Evolutionary conservation across 2,329 filamentous ascomycete species (phyloP).

Genomic region (Cordyceps farinosa): DNA sequence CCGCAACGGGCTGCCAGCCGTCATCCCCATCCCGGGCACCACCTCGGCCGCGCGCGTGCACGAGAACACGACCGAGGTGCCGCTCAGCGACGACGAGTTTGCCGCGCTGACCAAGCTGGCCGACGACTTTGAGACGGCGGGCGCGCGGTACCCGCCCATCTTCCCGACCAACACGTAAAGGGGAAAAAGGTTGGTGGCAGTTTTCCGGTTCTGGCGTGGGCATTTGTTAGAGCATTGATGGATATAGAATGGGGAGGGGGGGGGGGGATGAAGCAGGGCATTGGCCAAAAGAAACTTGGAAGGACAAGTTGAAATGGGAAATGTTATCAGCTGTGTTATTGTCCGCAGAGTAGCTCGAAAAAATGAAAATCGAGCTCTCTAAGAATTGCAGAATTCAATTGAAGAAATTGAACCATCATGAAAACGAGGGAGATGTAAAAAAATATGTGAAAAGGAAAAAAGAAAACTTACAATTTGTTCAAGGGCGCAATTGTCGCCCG

Average conservation of each 20-base stretch:
- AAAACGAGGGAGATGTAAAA: neutral
- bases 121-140: conserved; percentile 44
- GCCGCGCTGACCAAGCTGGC: conserved; percentile 47
- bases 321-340: conserved; percentile 18
- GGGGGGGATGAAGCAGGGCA: too few species aligned
- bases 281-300: neutral
- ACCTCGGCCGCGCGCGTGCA: conserved; percentile 52
- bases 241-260: neutral
- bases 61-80: conserved; percentile 56
- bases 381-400: conserved; percentile 50
- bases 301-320: neutral
- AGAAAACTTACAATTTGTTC: neutral
- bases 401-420: conserved; percentile 37
- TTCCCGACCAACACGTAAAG: conserved; percentile 36
- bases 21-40: conserved; percentile 66
- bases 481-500: neutral
- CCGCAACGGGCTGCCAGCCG: conserved; percentile 49
- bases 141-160: conserved; percentile 45
- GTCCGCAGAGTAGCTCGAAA: conserved; percentile 24
- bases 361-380: conserved; percentile 32
- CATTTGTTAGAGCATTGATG: neutral
- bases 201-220: neutral
- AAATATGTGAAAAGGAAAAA: neutral
- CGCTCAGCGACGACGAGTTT: conserved; percentile 45
- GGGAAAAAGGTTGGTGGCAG: neutral